Evolutionary conservation across 2,329 filamentous ascomycete genomes (phyloP).

Genomic region (Scopulariopsis brevicaulis): DNA sequence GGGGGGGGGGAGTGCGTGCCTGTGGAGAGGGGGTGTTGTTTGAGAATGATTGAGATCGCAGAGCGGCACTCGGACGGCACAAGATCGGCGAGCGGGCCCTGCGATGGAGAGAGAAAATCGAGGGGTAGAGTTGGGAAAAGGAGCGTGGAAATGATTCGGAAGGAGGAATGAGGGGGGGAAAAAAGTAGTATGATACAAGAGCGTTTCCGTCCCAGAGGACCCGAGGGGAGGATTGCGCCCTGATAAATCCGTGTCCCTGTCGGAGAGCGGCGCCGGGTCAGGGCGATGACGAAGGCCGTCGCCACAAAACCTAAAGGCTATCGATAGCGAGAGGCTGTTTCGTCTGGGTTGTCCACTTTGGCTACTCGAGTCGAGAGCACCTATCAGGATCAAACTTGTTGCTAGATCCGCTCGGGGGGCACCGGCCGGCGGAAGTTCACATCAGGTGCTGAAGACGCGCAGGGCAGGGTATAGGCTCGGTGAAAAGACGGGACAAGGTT

Average conservation of each 20-base stretch:
- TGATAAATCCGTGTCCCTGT: neutral
- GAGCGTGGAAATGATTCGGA: neutral
- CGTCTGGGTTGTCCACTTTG: neutral
- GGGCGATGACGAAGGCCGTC: neutral
- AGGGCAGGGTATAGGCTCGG: neutral
- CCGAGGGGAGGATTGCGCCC: neutral
- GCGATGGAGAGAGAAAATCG: constrained; percentile 1
- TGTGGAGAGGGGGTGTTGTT: constrained; percentile 8
- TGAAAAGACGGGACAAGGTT: neutral
- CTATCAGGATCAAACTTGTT: constrained; percentile 3
- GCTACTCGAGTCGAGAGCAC: neutral
- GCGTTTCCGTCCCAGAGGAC: neutral
- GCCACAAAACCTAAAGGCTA: neutral
- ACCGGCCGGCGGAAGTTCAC: neutral
- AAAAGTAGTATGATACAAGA: neutral
- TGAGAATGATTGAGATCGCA: constrained; percentile 15
- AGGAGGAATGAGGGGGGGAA: neutral
- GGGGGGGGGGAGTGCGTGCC: neutral
- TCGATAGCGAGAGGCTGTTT: neutral
- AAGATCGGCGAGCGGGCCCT: constrained; percentile 2
- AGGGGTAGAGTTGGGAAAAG: neutral
- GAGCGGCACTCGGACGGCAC: neutral
- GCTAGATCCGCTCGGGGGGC: neutral
- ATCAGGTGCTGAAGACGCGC: neutral
- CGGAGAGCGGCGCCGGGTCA: neutral